These are phyloP conservation scores for Sungouiella thailandica DNA, from an alignment of 805 yeast species.

Conservation along the genomic window DNA sequence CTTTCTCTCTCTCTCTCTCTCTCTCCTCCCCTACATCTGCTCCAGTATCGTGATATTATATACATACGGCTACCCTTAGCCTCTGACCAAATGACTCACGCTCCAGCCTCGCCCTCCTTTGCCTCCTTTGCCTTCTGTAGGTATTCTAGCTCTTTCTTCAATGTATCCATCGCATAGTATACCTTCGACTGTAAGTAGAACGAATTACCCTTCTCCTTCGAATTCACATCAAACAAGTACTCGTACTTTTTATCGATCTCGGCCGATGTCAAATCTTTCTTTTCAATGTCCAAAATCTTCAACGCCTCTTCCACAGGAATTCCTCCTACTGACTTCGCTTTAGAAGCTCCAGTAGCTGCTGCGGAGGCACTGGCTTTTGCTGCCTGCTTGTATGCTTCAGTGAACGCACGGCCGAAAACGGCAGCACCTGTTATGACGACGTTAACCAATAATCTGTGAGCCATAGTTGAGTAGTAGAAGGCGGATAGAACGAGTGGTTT, in stretches of 20 bases:
- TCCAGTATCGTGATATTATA: too few relatives aligned
- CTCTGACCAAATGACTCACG: too few relatives aligned
- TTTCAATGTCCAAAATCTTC: constrained; percentile 80
- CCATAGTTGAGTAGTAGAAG: constrained; percentile 53
- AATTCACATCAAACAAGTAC: constrained; percentile 80
- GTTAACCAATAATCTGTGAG: constrained; percentile 85
- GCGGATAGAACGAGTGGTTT: not conserved
- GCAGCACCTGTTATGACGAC: constrained; percentile 92
- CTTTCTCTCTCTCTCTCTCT: not conserved
- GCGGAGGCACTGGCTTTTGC: constrained; percentile 85
- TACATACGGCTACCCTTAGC: not conserved
- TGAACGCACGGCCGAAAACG: constrained; percentile 92
- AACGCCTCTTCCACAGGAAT: constrained; percentile 85
- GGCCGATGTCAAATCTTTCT: constrained; percentile 47
- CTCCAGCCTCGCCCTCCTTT: constrained; percentile 17
- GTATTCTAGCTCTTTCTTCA: constrained; percentile 70
- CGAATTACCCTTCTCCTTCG: constrained; percentile 93
- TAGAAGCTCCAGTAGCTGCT: constrained; percentile 25
- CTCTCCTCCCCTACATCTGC: not conserved
- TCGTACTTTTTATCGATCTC: constrained; percentile 67
- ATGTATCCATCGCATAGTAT: constrained; percentile 88
- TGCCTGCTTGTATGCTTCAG: constrained; percentile 96
- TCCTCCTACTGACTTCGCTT: constrained; percentile 63
- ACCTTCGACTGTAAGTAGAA: constrained; percentile 92
- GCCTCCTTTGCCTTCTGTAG: constrained; percentile 39